phyloP scores from a whole-genome alignment of 2,329 filamentous ascomycete species.

The Pochonia chlamydosporia region DNA sequence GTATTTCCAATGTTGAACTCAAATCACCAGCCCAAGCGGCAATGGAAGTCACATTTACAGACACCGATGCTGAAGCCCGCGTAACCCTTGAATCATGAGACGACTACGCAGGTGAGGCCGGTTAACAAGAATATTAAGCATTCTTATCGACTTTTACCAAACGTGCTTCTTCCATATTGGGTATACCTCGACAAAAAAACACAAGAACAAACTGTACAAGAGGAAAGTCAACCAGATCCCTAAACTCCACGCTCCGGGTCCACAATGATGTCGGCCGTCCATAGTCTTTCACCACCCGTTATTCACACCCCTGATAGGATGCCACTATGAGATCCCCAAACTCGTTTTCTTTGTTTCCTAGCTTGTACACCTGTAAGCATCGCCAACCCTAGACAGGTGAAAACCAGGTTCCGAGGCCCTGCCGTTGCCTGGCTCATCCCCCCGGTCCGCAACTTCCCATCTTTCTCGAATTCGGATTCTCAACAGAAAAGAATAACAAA shows the following conservation, averaged over 20 bases:
- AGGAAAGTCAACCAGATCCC: neutral
- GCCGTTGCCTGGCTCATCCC: too few relatives aligned
- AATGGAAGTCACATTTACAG: too few relatives aligned
- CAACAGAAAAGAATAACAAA: slow-evolving; percentile 4
- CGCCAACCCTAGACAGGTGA: neutral
- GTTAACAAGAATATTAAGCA: too few relatives aligned
- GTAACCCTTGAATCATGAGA: too few relatives aligned
- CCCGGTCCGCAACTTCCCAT: too few relatives aligned
- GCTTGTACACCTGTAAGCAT: neutral
- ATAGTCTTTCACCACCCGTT: neutral
- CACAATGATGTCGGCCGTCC: neutral
- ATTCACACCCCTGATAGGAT: neutral
- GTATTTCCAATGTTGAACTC: too few relatives aligned
- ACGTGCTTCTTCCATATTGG: neutral
- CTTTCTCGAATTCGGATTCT: too few relatives aligned
- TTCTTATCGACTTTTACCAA: too few relatives aligned
- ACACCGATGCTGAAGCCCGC: too few relatives aligned
- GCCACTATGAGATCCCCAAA: neutral
- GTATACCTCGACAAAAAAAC: slow-evolving; percentile 1
- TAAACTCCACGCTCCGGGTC: slow-evolving; percentile 1
- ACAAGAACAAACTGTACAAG: neutral
- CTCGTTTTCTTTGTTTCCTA: neutral
- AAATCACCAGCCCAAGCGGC: too few relatives aligned
- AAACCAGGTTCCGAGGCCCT: too few relatives aligned
- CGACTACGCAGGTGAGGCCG: too few relatives aligned